A percentile compares a stretch with the other conserved stretches of the same genome.
phyloP scores from a whole-genome alignment of 345 rosid species.

The Citropsis articulata region DNA sequence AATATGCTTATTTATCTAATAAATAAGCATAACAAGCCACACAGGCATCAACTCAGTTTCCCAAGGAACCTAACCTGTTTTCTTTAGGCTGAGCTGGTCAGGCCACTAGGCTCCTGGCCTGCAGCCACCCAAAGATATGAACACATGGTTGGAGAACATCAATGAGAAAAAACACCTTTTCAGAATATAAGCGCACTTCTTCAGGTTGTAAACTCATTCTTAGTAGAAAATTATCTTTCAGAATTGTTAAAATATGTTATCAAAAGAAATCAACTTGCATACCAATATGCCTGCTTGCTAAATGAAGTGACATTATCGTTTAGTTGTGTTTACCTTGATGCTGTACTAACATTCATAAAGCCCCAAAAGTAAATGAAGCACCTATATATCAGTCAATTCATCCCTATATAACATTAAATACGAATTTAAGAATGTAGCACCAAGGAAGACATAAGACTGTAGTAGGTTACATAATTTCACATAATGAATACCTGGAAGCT shows the following conservation, averaged over 20 bases:
- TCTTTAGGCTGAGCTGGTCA: background rate
- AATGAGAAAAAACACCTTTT: background rate
- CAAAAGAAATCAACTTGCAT: background rate
- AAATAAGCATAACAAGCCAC: background rate
- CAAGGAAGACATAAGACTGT: background rate
- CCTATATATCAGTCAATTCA: background rate
- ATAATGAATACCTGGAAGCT: slow-evolving; percentile 72
- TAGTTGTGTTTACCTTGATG: background rate
- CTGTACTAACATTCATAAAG: background rate
- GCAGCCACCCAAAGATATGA: background rate
- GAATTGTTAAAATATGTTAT: background rate
- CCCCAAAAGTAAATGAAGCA: background rate
- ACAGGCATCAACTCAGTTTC: background rate
- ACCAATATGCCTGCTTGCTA: background rate
- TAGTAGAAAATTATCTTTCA: background rate
- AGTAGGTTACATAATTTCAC: slow-evolving; percentile 3
- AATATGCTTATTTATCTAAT: background rate
- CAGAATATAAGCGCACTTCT: background rate
- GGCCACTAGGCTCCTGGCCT: background rate
- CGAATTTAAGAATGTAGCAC: background rate
- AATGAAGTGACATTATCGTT: background rate
- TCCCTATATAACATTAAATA: background rate
- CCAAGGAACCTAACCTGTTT: background rate
- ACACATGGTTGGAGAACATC: background rate
- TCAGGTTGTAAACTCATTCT: background rate